These are phyloP conservation scores for Hebeloma cylindrosporum DNA, from an alignment of 768 basidiomycete genomes.

Conservation along the genomic window DNA sequence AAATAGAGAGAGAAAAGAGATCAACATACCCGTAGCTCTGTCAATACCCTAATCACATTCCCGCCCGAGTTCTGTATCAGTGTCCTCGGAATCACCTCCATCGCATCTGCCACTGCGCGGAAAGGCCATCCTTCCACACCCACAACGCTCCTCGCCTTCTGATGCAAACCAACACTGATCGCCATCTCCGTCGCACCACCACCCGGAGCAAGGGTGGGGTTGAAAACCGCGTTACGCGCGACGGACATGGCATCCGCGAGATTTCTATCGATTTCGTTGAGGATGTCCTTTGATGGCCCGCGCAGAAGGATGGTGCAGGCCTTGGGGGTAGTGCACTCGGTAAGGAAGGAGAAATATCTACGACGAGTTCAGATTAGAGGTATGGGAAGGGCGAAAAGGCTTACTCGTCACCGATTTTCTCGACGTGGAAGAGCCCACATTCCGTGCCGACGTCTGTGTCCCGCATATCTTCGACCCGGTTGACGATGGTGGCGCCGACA, in stretches of 20 bases:
- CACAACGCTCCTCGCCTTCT: slow-evolving; percentile 74
- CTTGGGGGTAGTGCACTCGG: slow-evolving; percentile 87
- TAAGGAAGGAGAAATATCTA: slow-evolving; percentile 96
- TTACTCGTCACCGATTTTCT: slow-evolving; percentile 96
- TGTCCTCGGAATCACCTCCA: slow-evolving; percentile 96
- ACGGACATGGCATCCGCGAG: slow-evolving; percentile 97
- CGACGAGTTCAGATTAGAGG: neutral
- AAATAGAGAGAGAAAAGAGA: slow-evolving; percentile 2
- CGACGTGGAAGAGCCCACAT: slow-evolving; percentile 95
- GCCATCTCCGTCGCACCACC: slow-evolving; percentile 99
- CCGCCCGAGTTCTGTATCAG: slow-evolving; percentile 95
- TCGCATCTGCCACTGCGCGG: slow-evolving; percentile 90
- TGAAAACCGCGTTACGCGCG: slow-evolving; percentile 95
- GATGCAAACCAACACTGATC: slow-evolving; percentile 82
- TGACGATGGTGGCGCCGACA: slow-evolving; percentile 94
- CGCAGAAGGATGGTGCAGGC: slow-evolving; percentile 98
- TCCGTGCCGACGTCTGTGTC: slow-evolving; percentile 89
- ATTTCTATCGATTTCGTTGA: slow-evolving; percentile 98
- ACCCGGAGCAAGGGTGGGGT: slow-evolving; percentile 90
- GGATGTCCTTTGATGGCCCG: slow-evolving; percentile 95
- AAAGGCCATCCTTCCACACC: slow-evolving; percentile 93
- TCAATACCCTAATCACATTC: slow-evolving; percentile 90
- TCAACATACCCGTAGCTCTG: slow-evolving; percentile 79
- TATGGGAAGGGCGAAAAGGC: slow-evolving; percentile 27
- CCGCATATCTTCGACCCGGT: slow-evolving; percentile 91